These are phyloP conservation scores for Castanopsis chinensis DNA, from an alignment of 306 rosid species.

Conservation along the genomic window DNA sequence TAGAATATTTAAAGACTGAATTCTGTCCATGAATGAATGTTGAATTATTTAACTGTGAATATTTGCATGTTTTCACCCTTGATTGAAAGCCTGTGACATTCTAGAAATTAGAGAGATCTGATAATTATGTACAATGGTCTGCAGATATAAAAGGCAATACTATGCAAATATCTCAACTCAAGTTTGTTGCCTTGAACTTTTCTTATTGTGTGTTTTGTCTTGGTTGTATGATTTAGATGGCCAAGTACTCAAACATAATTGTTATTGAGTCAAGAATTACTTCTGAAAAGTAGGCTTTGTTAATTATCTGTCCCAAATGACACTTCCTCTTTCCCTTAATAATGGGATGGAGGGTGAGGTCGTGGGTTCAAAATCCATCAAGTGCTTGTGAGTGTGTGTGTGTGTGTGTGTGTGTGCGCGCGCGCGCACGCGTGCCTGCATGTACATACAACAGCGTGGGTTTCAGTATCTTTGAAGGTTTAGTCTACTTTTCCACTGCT, in stretches of 20 bases:
- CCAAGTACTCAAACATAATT: neutral
- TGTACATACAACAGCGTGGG: neutral
- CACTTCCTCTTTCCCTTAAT: too few relatives aligned
- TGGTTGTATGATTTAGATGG: neutral
- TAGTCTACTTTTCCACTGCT: neutral
- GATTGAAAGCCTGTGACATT: neutral
- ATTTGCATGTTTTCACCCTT: neutral
- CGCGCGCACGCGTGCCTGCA: too few relatives aligned
- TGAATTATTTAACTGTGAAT: neutral
- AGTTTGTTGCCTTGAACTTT: neutral
- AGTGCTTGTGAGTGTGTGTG: too few relatives aligned
- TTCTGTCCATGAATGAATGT: neutral
- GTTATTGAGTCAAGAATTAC: neutral
- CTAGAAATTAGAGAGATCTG: neutral
- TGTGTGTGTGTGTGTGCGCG: too few relatives aligned
- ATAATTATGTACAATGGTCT: neutral
- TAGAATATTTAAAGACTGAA: neutral
- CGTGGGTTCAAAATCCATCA: too few relatives aligned
- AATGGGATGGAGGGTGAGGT: too few relatives aligned
- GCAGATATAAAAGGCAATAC: neutral
- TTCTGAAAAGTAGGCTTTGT: neutral
- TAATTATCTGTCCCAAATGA: too few relatives aligned
- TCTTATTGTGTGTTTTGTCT: neutral
- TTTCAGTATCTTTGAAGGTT: constrained; percentile 12
- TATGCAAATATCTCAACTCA: neutral